Evolutionary conservation across 192 early-diverging fungal species (phyloP).

Genomic region (Chytriomyces confervae): DNA sequence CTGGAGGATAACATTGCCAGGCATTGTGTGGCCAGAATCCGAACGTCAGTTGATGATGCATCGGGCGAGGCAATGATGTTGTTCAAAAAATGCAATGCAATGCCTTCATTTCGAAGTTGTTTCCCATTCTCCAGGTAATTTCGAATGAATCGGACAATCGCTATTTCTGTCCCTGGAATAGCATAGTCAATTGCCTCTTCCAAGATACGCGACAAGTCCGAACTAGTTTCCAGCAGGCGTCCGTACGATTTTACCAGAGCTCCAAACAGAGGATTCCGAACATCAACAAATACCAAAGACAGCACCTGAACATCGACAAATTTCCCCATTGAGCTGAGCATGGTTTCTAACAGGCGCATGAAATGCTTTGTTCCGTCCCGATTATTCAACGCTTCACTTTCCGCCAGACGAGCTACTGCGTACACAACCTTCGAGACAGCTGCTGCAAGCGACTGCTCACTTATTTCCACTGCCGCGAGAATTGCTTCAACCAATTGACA

Average conservation of each 20-base stretch:
- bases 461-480: not conserved
- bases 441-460: not conserved
- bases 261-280: slow-evolving; percentile 5
- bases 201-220: slow-evolving; percentile 9
- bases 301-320: slow-evolving; percentile 11
- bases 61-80: not conserved
- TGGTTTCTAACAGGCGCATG: not conserved
- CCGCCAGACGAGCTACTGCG: slow-evolving; percentile 3
- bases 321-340: not conserved
- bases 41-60: not conserved
- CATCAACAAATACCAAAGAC: slow-evolving; percentile 24
- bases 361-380: not conserved
- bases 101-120: not conserved
- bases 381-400: not conserved
- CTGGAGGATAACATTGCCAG: slow-evolving; percentile 11
- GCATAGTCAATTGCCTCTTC: slow-evolving; percentile 22
- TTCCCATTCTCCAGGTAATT: slow-evolving; percentile 4
- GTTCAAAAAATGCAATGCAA: not conserved
- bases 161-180: slow-evolving; percentile 14
- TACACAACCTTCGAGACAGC: slow-evolving; percentile 18
- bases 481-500: not conserved
- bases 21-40: slow-evolving; percentile 17
- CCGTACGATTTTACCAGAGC: slow-evolving; percentile 7
- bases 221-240: not conserved
- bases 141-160: slow-evolving; percentile 23